Base-by-base conservation (phyloP, 176 grass and related monocot genomes). In the Panicum miliaceum region DNA sequence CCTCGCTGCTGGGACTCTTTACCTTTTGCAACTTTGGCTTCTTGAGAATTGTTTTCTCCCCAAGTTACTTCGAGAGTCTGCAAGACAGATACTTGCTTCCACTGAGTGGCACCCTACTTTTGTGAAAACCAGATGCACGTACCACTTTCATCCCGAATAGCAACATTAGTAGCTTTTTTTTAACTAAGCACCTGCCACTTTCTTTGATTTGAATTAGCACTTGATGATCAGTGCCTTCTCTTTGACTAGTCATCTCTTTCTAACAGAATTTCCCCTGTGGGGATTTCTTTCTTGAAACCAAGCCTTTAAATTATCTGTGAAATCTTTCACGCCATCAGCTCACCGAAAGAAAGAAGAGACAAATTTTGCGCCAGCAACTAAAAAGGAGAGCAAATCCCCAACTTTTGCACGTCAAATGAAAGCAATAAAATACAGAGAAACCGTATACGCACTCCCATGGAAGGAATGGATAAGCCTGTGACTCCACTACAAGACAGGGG, bases 401-500 rank as follows among this genome's bases (percentile, higher is more conserved):
- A 25, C 48, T 53, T 73, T 2, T 51, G 6, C 14, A 37, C 23
- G 29, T 6, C 14, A 51, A 62, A 78, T 4, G 35, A 61, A 51
- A 15, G 6, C 6, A 5, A 7, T 0, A 40, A 73, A 52, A 41
- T 51, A 15, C 11, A 51, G 2, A 42, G 35, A 46, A n/a, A 46
- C n/a, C 57, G 4, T 60, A 60, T 27, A 77, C 6, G 52, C 35
- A 56, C 23, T 27, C 0, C 34, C 20, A 65, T 20, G 13, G 14
- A 47, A 82, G 19, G 48, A 83, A 52, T 64, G 58, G 61, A 68
- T 80, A 89, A 77, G 78, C 51, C 48, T 75, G 84, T 68, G 67
- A 41, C 15, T 42, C 77, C 38, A 47, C 12, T 78, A 35, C 48
- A 60, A n/a, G 20, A 57, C 16, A 65, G 58, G 68, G 37, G 16